Conservation (phyloP, 169 alveolate genomes). For the Cryptosporidium sp. region DNA sequence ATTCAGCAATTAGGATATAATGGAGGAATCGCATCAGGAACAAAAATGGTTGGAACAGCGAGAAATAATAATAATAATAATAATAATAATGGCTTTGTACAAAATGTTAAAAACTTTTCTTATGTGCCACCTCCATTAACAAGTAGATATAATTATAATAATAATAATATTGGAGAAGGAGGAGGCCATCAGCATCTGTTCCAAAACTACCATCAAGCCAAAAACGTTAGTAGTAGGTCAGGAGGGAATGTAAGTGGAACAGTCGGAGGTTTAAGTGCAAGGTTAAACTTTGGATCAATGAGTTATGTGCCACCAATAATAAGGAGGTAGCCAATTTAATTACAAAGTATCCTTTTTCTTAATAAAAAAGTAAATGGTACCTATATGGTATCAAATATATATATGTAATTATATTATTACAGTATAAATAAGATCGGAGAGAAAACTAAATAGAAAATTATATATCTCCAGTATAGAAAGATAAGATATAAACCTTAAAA, state of each 20-base stretch:
- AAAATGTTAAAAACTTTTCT: background rate
- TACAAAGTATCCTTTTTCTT: too few species aligned
- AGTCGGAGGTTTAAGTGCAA: background rate
- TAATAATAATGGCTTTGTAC: background rate
- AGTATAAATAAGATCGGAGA: background rate
- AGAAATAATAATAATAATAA: background rate
- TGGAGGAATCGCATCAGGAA: background rate
- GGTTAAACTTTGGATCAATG: background rate
- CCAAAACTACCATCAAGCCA: too few species aligned
- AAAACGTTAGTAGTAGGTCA: too few species aligned
- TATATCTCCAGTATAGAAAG: background rate
- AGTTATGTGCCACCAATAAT: constrained; percentile 46
- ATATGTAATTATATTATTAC: background rate
- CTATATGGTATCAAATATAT: background rate
- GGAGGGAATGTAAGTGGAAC: background rate
- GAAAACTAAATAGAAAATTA: background rate
- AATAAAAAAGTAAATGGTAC: too few species aligned
- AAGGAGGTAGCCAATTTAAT: background rate
- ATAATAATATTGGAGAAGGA: background rate
- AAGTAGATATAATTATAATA: background rate
- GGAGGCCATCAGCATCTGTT: too few species aligned
- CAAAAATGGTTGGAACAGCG: background rate
- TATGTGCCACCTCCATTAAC: constrained; percentile 39
- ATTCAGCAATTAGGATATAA: background rate
- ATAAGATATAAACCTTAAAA: too few species aligned